Conservation (phyloP, 768 basidiomycete genomes). For the Rhodotorula graminis region DNA sequence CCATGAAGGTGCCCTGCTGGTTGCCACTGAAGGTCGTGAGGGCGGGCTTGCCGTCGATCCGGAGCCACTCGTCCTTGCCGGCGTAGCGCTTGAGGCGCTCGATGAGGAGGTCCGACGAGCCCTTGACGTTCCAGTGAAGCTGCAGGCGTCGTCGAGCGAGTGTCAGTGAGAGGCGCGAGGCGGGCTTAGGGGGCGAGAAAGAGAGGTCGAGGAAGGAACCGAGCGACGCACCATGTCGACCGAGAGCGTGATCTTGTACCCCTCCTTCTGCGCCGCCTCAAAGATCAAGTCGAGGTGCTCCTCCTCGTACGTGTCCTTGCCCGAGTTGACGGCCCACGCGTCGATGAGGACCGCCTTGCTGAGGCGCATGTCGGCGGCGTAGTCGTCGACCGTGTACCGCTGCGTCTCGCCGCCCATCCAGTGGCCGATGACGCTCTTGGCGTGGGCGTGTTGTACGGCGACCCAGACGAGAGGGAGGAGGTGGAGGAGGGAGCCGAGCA, state of each 20-base stretch:
- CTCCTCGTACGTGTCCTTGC: not conserved
- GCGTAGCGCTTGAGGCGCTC: not conserved
- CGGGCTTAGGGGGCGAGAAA: too few species aligned
- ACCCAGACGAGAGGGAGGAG: not conserved
- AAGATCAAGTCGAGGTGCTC: slow-evolving; percentile 16
- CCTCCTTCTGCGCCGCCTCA: slow-evolving; percentile 1
- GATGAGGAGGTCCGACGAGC: slow-evolving; percentile 2
- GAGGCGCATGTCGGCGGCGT: not conserved
- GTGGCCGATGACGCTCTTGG: not conserved
- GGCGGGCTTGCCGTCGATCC: slow-evolving; percentile 9
- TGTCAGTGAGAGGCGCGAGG: too few species aligned
- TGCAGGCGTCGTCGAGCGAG: not conserved
- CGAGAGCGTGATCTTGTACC: slow-evolving; percentile 21
- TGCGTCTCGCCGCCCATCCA: slow-evolving; percentile 19
- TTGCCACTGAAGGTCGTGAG: not conserved
- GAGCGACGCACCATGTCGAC: slow-evolving; percentile 33
- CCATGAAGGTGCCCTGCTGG: slow-evolving; percentile 1
- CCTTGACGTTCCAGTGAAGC: slow-evolving; percentile 8
- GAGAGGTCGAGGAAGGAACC: too few species aligned
- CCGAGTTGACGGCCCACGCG: slow-evolving; percentile 29
- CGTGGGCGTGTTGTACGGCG: not conserved
- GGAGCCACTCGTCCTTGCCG: not conserved
- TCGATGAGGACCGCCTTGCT: slow-evolving; percentile 12
- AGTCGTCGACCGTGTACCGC: slow-evolving; percentile 13
- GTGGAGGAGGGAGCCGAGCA: too few species aligned